Percentiles rank a stretch among this genome's conserved stretches.
These are phyloP conservation scores for Lactuca saligna DNA, from an alignment of 129 eudicot species.

Conservation along the genomic window DNA sequence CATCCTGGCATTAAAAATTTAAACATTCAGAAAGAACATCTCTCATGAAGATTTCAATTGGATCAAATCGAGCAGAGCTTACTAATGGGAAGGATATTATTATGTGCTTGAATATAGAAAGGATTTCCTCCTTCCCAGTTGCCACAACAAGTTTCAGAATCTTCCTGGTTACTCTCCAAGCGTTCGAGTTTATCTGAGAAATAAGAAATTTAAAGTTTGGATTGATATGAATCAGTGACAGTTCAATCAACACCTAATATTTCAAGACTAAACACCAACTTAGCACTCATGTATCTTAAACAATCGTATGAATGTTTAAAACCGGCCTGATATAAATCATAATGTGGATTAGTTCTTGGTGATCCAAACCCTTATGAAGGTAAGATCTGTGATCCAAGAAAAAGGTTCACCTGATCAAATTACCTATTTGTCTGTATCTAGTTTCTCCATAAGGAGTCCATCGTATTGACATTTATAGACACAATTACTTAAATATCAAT, in stretches of 20 bases:
- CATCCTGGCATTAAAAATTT: slow-evolving; percentile 59
- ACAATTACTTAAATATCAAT: neutral
- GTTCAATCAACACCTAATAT: too few species aligned
- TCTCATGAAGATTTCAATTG: neutral
- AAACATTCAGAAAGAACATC: neutral
- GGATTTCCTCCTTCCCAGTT: slow-evolving; percentile 70
- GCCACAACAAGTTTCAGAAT: slow-evolving; percentile 71
- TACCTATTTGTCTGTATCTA: neutral
- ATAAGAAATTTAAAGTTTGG: slow-evolving; percentile 6
- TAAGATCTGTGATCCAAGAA: neutral
- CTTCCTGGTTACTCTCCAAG: slow-evolving; percentile 76
- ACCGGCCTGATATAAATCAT: too few species aligned
- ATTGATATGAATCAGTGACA: neutral
- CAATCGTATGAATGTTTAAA: neutral
- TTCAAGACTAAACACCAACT: too few species aligned
- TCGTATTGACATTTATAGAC: neutral
- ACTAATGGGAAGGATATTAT: slow-evolving; percentile 92
- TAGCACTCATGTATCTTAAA: too few species aligned
- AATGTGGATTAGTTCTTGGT: too few species aligned
- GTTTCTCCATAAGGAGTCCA: neutral
- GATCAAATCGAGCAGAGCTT: slow-evolving; percentile 33
- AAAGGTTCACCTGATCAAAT: neutral
- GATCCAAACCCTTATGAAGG: neutral
- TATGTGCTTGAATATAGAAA: slow-evolving; percentile 55
- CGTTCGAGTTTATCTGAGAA: slow-evolving; percentile 67